Conservation (phyloP, 192 early-diverging fungal species). For the Glomus cerebriforme region DNA sequence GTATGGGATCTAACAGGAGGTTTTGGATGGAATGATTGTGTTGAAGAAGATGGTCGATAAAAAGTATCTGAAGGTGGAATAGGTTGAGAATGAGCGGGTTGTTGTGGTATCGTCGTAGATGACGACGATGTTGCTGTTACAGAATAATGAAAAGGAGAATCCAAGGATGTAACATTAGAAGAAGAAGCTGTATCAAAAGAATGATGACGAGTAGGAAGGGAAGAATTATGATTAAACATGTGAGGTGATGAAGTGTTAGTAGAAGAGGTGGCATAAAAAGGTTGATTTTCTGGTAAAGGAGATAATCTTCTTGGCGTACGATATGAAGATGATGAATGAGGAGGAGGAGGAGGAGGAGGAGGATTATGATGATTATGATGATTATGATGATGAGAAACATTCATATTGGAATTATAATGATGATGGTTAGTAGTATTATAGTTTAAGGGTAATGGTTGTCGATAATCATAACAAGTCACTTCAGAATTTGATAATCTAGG, state of each 20-base stretch:
- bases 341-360: neutral
- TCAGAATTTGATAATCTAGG: conserved; percentile 6
- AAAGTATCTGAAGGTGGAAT: neutral
- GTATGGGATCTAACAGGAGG: neutral
- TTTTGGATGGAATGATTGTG: neutral
- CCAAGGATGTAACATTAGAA: neutral
- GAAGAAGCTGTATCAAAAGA: neutral
- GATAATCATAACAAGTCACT: neutral
- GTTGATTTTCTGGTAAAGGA: conserved; percentile 10
- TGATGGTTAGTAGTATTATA: neutral
- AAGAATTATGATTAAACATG: neutral
- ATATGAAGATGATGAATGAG: neutral
- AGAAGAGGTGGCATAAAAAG: neutral
- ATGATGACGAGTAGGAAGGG: neutral
- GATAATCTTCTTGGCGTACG: neutral
- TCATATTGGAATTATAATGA: neutral
- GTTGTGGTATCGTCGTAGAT: neutral
- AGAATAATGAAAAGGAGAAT: neutral
- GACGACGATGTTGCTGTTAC: neutral
- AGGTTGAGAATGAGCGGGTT: no score
- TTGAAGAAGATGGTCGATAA: neutral
- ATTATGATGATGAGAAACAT: no score
- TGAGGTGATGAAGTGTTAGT: neutral
- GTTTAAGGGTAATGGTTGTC: conserved; percentile 1
- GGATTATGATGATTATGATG: no score